Evolutionary conservation across 768 basidiomycete species (phyloP), one percentile per base, ranked within the genome.

Genomic region (Trametes elegans): DNA sequence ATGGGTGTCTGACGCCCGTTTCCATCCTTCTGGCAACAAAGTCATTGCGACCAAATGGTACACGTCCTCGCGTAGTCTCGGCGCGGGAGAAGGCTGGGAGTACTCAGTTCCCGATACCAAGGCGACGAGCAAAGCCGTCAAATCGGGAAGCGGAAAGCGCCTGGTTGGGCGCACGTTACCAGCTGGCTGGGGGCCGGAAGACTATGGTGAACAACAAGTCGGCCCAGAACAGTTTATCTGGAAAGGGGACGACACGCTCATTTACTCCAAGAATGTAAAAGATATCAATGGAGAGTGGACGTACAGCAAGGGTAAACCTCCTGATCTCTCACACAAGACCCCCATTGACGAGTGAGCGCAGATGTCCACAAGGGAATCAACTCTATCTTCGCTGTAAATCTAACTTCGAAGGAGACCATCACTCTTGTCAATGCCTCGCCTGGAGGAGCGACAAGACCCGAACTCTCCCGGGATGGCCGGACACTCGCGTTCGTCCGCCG

Each of bases 21-120:
- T 86, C 74, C 85, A 90, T 62, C 83, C 86, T 3, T 81, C 80
- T 9, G 84, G 84, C 1, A 61, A 68, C 27, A 82, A 76, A 59
- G 68, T 89, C 16, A 71, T 89, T 49, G 85, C 87, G n/a, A 88
- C 87, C 10, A 89, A 89, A 65, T 87, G 87, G 87, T 88, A 87
- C 59, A 87, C 82, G 23, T 82, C 81, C 5, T 59, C 46, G 3
- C 80, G 87, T 7, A 84, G 82, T 45, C 72, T 88, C 28, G 85
- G 84, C 31, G 86, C 85, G 1, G 86, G 85, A 2, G 88, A 89
- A 73, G 84, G 81, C 36, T 89, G 87, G 88, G 77, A 82, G 64
- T 89, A 84, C 56, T 42, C 68, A 6, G 74, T 85, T 23, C 84
- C 84, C 10, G 35, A 62, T 8, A 16, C 29, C 4, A 53, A 27